Base-by-base conservation (phyloP, 495 filamentous ascomycete species). In the Neurospora tetrasperma region DNA sequence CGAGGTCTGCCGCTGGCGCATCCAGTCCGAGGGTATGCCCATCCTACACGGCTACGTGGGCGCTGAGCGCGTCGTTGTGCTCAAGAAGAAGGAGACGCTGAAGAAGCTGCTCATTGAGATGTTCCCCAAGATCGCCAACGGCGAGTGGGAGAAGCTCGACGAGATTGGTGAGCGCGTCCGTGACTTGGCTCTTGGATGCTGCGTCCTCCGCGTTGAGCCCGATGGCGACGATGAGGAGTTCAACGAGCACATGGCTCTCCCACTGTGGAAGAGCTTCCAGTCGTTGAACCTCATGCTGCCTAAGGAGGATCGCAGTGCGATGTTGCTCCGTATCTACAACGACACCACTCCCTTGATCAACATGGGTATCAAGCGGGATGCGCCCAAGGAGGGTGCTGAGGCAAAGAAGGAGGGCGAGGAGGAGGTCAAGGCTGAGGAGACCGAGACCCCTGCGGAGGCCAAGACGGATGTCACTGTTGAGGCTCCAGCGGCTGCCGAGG, bases 281-380 rank as follows among this genome's bases (percentile, higher is more conserved):
- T 92, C 89, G 3, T 82, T 97, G 70, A 99, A 98, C 80, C 88
- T 99, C 48, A 99, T 99, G 96, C 84, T 98, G 75, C 94, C 94
- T 70, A 99, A 98, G 83, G 96, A 99, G 78, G 96, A 99, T 69
- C 89, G 96, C 41, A 91, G 88, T 42, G 96, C 95, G 9, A 95
- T 98, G 92, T 85, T 98, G 76, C 86, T 97, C 71, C 89, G 96
- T 42, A 85, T 99, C 43, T 99, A 90, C 83, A 94, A 97, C 76
- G 94, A 98, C 73, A 87, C 88, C 31, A 89, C 90, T 3, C 92
- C 91, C 4, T 83, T 98, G 70, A 85, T 90, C 48, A 90, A 90
- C 74, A 82, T 80, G 81, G 75, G 82, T 42, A 79, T 86, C 38
- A 86, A 88, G 80, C 83, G 82, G 68, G 77, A 83, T 62, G 74